Evolutionary conservation across 371 early-diverging fungal genomes (phyloP).

Genomic region (Synchytrium microbalum): DNA sequence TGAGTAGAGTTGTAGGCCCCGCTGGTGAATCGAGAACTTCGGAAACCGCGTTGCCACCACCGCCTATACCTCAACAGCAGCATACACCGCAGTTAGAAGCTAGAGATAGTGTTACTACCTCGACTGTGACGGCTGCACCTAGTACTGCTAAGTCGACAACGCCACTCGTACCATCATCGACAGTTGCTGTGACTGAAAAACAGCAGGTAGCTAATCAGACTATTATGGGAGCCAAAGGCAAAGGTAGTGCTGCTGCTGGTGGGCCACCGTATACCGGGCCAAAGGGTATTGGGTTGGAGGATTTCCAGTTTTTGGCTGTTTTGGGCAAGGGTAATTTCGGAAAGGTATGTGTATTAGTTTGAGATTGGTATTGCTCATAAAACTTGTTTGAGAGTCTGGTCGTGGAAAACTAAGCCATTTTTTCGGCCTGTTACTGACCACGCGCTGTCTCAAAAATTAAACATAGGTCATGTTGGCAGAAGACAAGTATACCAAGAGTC

Average conservation of each 20-base stretch:
- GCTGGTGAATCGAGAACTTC: too few species aligned
- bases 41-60: too few species aligned
- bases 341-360: conserved; percentile 58
- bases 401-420: too few species aligned
- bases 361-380: not conserved
- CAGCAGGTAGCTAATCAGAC: not conserved
- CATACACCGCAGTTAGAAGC: too few species aligned
- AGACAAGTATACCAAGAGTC: conserved; percentile 62
- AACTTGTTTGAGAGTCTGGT: not conserved
- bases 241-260: too few species aligned
- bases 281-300: conserved; percentile 38
- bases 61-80: too few species aligned
- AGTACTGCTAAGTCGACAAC: not conserved
- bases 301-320: conserved; percentile 87
- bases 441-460: not conserved
- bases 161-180: conserved; percentile 10
- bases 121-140: too few species aligned
- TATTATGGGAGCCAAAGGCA: not conserved
- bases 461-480: conserved; percentile 82
- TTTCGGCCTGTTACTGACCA: too few species aligned
- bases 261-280: conserved; percentile 3
- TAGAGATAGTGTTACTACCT: too few species aligned
- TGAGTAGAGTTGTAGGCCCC: too few species aligned
- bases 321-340: conserved; percentile 97
- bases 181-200: not conserved